Base-by-base conservation (phyloP, 345 rosid species). In the Aegle marmelos region DNA sequence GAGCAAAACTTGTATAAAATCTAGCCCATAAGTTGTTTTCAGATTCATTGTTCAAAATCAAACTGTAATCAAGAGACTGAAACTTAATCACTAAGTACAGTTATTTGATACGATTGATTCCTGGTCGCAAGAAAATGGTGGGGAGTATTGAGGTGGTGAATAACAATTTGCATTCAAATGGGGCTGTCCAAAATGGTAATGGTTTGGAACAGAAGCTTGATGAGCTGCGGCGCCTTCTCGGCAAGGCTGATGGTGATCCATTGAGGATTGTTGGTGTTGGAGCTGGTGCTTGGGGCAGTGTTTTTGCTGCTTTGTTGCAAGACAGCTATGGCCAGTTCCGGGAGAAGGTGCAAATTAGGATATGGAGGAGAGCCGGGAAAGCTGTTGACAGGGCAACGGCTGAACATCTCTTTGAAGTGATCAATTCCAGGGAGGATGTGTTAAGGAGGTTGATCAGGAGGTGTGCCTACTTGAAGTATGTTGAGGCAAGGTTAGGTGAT, bases 221-320 rank as follows among this genome's bases (percentile, higher is more conserved):
- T 74, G 94, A 90, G 81, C 86, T 92, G 33, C 72, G 97, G 4
- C 30, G 79, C 65, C 80, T 88, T 74, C 76, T 89, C 22, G 90
- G 90, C 3, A 92, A 92, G 81, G 80, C 86, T 5, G 81, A 85
- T 45, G 91, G 91, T 9, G 97, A 92, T 79, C 94, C 94, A 1
- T 78, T 92, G 83, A 87, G 94, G 80, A 92, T 92, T 50, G 97
- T 87, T 11, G 87, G 97, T 48, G 93, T 92, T 27, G 97, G 97
- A 54, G 94, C 97, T 0, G 97, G 97, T 22, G 97, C 97, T 57
- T 92, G 97, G 97, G 97, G 97, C 9, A 92, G 97, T 84, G 97
- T 92, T 75, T 92, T 92, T 72, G 88, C 91, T 13, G 93, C 97
- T 74, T 78, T 92, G 79, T 74, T 92, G 64, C 97, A 92, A 83